Base-by-base conservation (phyloP, 148 eudicot genomes). In the Talinum fruticosum region DNA sequence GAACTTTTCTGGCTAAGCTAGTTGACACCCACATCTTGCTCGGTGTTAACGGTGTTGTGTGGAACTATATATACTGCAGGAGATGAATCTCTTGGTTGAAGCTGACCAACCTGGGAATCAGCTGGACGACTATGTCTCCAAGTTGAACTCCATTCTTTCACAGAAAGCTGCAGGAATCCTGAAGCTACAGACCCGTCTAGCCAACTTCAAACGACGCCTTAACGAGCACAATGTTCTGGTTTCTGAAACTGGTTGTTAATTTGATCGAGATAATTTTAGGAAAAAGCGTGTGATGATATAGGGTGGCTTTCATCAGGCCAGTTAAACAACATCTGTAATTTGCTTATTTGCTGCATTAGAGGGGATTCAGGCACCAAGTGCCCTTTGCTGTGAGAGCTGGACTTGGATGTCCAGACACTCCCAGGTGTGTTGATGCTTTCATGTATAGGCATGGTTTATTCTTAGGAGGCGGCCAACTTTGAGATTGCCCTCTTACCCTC, bases 51-150 rank as follows among this genome's bases (percentile, higher is more conserved):
- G 4, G 57, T 59, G 30, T n/a, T 30, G 2, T 26, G 33, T 62
- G 1, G 28, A 62, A 62, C 66, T 28, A 26, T 62, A 28, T 8
- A 28, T 28, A 28, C 36, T 49, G 70, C 89, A 92, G 97, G 97
- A 92, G 82, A 92, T 90, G 90, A 85, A 86, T 72, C 79, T 92
- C 75, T 78, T 92, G 76, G 84, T 74, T 64, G 87, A 86, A 77
- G 85, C 87, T 66, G 97, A 90, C 24, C 88, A 90, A 76, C 97
- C 97, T 13, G 92, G 90, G 35, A 92, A 86, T 74, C 93, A 88
- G 65, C 78, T 92, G 23, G 93, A 89, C 21, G 89, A 87, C 34
- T 92, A 92, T 51, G 59, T 92, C 44, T 76, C 87, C 21, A 89
- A 81, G 76, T 62, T 92, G 81, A 87, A 88, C 75, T 76, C 78